Evolutionary conservation across 2,329 filamentous ascomycete genomes (phyloP), one percentile per base, ranked within the genome.

Genomic region (Pestalotiopsis sp.): DNA sequence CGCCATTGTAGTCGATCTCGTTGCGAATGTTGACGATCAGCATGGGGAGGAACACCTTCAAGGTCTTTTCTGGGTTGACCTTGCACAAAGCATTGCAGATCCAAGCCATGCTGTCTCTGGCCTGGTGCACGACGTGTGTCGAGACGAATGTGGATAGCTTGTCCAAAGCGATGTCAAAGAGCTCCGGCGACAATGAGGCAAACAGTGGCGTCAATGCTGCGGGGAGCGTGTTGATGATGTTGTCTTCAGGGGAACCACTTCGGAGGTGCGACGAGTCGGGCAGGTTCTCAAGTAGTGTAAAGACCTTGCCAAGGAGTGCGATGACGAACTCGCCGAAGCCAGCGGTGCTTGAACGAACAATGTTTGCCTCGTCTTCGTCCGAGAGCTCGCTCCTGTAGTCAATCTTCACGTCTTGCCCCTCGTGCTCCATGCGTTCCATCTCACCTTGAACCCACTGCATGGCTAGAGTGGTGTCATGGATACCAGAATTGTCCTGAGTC

Each of bases 81-180:
- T 98, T 98, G 86, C 96, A 97, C 27, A 99, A 86, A 0, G 94
- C 93, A 80, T 98, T 98, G 81, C 95, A 93, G 66, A 98, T 98
- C 87, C 97, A 99, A 1, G 97, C 96, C 92, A 99, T 98, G 7
- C 96, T 95, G 84, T 99, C 96, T 72, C 95, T 87, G 66, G 96
- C 95, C 81, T 98, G 96, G 75, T 99, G 95, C 20, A 99, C 95
- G 63, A 99, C 96, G 82, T 98, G 96, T 71, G 93, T 93, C 1
- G 93, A 91, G 31, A 98, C 92, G 78, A 99, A 99, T 40, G 93
- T 90, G 2, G 94, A 92, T 74, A 99, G 90, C 84, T 98, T 98
- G 70, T 97, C 92, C 65, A 99, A 83, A 0, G 93, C 94, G 78
- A 96, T 89, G 75, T 98, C 96, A 75, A 97, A 99, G 12, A 98